Evolutionary conservation across 2,329 filamentous ascomycete species (phyloP).

Genomic region (Stagonosporopsis chrysanthemi): DNA sequence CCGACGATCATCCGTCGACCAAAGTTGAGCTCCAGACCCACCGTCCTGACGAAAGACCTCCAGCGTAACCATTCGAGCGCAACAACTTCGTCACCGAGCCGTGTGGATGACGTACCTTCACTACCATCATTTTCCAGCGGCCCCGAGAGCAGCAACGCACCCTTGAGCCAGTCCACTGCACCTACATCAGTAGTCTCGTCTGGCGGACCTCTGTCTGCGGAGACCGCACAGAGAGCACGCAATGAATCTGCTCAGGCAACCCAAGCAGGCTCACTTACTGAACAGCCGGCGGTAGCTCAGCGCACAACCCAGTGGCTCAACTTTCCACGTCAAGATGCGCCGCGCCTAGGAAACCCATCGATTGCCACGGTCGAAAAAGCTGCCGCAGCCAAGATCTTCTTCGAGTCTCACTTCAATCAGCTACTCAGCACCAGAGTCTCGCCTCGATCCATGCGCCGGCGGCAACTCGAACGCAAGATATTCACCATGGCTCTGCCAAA

Average conservation of each 20-base stretch:
- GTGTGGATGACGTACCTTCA: constrained; percentile 25
- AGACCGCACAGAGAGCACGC: constrained; percentile 35
- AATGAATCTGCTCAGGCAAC: constrained; percentile 23
- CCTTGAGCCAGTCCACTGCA: constrained; percentile 43
- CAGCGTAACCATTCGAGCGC: constrained; percentile 10
- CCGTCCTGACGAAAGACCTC: constrained; percentile 24
- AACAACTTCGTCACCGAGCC: neutral
- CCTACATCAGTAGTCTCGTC: constrained; percentile 47
- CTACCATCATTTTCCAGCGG: constrained; percentile 40
- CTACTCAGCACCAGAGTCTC: constrained; percentile 63
- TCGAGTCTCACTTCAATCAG: constrained; percentile 86
- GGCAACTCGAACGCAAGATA: constrained; percentile 70
- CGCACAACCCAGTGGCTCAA: constrained; percentile 35
- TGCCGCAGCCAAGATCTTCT: constrained; percentile 81
- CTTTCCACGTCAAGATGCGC: constrained; percentile 46
- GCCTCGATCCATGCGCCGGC: constrained; percentile 67
- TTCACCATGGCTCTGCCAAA: constrained; percentile 62
- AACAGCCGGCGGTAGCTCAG: constrained; percentile 25
- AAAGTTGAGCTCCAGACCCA: constrained; percentile 39
- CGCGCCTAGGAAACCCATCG: constrained; percentile 46
- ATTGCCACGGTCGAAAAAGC: constrained; percentile 75
- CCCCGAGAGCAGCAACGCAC: constrained; percentile 38
- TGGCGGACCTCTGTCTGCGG: constrained; percentile 38
- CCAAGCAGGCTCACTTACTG: constrained; percentile 25
- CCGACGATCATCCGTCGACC: constrained; percentile 45